Evolutionary conservation across 352 stramenopile genomes (phyloP).

Genomic region (Phytophthora rubi): DNA sequence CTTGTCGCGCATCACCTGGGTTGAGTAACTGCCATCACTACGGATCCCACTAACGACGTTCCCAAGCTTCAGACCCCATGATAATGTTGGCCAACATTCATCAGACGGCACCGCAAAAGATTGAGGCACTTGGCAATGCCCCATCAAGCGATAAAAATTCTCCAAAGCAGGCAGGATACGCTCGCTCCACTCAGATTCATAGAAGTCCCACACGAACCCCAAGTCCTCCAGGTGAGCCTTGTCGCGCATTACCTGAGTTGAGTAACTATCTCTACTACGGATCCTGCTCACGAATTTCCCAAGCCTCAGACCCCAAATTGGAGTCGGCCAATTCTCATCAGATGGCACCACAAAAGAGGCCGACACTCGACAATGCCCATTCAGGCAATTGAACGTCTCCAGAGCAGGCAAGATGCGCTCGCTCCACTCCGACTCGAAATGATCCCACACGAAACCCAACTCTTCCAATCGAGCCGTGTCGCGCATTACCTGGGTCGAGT

Average conservation of each 20-base stretch:
- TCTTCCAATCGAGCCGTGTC: slow-evolving; percentile 12
- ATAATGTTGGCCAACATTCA: not conserved
- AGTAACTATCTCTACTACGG: no score
- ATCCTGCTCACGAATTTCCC: no score
- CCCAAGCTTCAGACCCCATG: not conserved
- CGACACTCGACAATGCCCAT: not conserved
- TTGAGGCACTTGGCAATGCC: not conserved
- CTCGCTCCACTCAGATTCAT: no score
- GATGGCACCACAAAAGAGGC: not conserved
- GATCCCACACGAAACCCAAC: not conserved
- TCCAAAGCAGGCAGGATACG: not conserved
- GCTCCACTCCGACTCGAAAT: not conserved
- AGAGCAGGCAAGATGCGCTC: not conserved
- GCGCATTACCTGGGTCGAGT: no score
- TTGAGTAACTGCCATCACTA: not conserved
- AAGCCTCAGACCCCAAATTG: not conserved
- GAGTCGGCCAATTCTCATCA: not conserved
- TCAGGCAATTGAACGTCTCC: not conserved
- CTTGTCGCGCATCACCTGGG: not conserved
- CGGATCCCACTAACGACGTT: not conserved
- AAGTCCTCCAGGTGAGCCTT: not conserved
- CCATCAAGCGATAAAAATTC: not conserved
- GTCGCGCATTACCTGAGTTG: no score
- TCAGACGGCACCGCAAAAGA: not conserved
- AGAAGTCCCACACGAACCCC: no score